A percentile compares a stretch with the other conserved stretches of the same genome.
phyloP scores from a whole-genome alignment of 2,329 filamentous ascomycete species.

The Aspergillus latus region DNA sequence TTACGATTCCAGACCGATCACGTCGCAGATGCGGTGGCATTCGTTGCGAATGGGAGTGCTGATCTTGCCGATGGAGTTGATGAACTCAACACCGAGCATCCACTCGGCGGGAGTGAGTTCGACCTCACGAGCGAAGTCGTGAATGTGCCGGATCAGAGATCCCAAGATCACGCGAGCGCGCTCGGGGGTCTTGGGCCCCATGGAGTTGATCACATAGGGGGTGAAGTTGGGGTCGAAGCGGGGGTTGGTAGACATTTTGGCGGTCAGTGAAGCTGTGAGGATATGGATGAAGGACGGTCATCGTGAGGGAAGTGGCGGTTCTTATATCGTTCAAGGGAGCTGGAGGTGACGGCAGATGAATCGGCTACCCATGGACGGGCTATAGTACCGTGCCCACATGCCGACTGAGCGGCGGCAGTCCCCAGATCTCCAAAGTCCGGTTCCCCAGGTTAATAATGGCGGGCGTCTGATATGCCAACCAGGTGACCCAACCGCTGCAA shows the following conservation, averaged over 20 bases:
- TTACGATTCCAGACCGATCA: slow-evolving; percentile 67
- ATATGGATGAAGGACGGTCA: not conserved
- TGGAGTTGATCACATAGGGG: slow-evolving; percentile 68
- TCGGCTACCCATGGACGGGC: slow-evolving; percentile 18
- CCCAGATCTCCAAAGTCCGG: not conserved
- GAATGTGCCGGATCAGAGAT: slow-evolving; percentile 68
- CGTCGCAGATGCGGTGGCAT: slow-evolving; percentile 69
- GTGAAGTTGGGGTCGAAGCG: slow-evolving; percentile 71
- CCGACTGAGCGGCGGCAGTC: slow-evolving; percentile 7
- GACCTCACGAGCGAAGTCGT: slow-evolving; percentile 75
- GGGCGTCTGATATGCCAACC: not conserved
- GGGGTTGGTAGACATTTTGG: slow-evolving; percentile 23
- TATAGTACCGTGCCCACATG: slow-evolving; percentile 30
- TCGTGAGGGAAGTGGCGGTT: slow-evolving; percentile 4
- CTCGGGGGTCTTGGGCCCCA: slow-evolving; percentile 67
- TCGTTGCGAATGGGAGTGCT: slow-evolving; percentile 70
- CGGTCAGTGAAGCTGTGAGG: not conserved
- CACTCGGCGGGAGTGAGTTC: slow-evolving; percentile 76
- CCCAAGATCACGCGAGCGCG: slow-evolving; percentile 64
- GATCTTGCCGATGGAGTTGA: slow-evolving; percentile 72
- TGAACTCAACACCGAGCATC: slow-evolving; percentile 71
- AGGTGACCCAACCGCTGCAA: not conserved
- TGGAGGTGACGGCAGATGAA: slow-evolving; percentile 24
- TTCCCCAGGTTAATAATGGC: not conserved
- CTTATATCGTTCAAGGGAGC: slow-evolving; percentile 4